A percentile compares a stretch with the other conserved stretches of the same genome.
Conservation (phyloP, 2,329 filamentous ascomycete species). For the Ascochyta viciae-villosae region DNA sequence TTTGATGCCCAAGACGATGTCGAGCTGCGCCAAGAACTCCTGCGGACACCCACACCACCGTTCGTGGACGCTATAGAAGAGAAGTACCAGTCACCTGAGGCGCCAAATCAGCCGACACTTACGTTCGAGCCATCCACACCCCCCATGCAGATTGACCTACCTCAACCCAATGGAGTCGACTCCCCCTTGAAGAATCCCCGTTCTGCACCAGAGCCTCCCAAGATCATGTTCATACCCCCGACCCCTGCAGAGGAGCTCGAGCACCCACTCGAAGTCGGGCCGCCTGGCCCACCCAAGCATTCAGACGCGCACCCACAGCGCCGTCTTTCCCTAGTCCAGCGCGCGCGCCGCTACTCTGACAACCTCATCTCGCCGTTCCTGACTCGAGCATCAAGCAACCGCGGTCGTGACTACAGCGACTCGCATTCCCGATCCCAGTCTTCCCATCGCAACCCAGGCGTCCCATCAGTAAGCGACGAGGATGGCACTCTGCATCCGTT, state of each 20-base stretch:
- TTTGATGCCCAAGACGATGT: constrained; percentile 26
- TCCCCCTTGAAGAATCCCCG: constrained; percentile 67
- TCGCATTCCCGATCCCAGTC: constrained; percentile 23
- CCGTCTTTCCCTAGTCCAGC: constrained; percentile 51
- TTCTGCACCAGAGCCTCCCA: constrained; percentile 63
- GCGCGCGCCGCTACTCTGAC: constrained; percentile 56
- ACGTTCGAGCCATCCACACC: constrained; percentile 48
- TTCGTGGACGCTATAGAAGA: constrained; percentile 34
- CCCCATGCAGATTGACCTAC: constrained; percentile 39
- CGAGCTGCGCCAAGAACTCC: constrained; percentile 26
- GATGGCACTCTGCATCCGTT: constrained; percentile 64
- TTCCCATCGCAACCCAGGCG: constrained; percentile 27
- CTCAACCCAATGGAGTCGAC: constrained; percentile 51
- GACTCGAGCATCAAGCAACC: constrained; percentile 35
- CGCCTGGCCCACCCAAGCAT: constrained; percentile 38
- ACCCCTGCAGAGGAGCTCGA: constrained; percentile 59
- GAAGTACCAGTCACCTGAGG: constrained; percentile 10
- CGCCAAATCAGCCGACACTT: constrained; percentile 34
- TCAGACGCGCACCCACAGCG: constrained; percentile 47
- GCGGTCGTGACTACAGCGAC: constrained; percentile 32
- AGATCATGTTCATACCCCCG: constrained; percentile 62
- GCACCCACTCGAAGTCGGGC: constrained; percentile 45
- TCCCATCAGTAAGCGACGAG: constrained; percentile 42
- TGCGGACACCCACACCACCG: constrained; percentile 33
- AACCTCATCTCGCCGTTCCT: constrained; percentile 53